Percentiles rank a stretch among this genome's conserved stretches.
Conservation (phyloP, 2,329 filamentous ascomycete genomes). For the Penicillium capsulatum region DNA sequence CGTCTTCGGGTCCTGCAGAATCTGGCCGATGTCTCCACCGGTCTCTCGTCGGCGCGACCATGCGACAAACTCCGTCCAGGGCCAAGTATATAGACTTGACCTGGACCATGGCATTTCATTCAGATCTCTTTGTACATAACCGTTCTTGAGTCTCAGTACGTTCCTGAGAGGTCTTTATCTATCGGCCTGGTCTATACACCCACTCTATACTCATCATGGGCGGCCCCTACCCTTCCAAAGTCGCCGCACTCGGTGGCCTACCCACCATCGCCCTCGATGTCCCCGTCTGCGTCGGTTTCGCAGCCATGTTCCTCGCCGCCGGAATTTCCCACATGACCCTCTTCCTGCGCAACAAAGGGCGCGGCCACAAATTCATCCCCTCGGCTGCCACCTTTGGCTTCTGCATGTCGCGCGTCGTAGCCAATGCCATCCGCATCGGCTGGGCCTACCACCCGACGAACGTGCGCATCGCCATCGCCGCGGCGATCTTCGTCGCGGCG, state of each 20-base stretch:
- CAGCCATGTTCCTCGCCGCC: conserved; percentile 46
- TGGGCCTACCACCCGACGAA: conserved; percentile 50
- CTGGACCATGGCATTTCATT: no score
- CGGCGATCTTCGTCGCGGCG: conserved; percentile 66
- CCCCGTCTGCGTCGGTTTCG: conserved; percentile 60
- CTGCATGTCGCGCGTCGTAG: conserved; percentile 48
- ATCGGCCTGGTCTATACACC: no score
- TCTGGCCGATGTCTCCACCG: no score
- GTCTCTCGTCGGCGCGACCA: no score
- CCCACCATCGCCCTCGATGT: conserved; percentile 59
- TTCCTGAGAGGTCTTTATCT: no score
- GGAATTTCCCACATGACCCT: conserved; percentile 46
- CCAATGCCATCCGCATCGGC: conserved; percentile 51
- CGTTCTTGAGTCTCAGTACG: no score
- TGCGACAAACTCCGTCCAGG: no score
- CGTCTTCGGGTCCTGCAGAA: no score
- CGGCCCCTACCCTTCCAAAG: conserved; percentile 29
- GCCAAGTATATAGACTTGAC: no score
- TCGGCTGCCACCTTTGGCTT: conserved; percentile 47
- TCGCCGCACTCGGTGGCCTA: conserved; percentile 39
- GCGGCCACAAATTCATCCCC: conserved; percentile 49
- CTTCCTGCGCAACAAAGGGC: conserved; percentile 41
- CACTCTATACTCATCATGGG: conserved; percentile 11
- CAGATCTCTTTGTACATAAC: no score
- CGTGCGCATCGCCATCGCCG: conserved; percentile 51